Conservation (phyloP, 2,329 filamentous ascomycete genomes). For the Botrytis byssoidea region DNA sequence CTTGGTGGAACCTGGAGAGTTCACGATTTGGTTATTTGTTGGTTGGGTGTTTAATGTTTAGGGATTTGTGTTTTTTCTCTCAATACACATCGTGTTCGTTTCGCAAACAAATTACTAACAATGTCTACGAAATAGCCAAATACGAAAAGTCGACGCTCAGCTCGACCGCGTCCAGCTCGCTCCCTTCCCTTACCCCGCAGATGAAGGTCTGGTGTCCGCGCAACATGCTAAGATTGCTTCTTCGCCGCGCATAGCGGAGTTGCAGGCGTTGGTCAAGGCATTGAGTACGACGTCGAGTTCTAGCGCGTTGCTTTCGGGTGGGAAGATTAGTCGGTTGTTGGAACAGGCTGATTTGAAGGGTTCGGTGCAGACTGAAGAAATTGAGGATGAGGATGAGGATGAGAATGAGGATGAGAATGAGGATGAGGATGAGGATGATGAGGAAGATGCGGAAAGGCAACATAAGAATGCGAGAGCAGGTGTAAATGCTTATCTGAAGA, state of each 20-base stretch:
- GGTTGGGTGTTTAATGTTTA: too few species aligned
- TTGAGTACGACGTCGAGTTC: conserved; percentile 69
- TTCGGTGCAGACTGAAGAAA: conserved; percentile 32
- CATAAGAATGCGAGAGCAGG: neutral
- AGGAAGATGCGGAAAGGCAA: conserved; percentile 37
- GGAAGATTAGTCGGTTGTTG: conserved; percentile 61
- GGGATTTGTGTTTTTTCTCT: neutral
- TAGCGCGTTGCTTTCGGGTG: conserved; percentile 58
- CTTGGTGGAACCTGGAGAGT: neutral
- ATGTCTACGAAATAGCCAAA: conserved; percentile 42
- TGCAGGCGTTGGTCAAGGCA: conserved; percentile 67
- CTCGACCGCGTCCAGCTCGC: conserved; percentile 60
- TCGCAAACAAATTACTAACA: neutral
- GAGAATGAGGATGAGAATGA: conserved; percentile 36
- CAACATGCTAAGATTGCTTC: conserved; percentile 38
- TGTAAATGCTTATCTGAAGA: conserved; percentile 40
- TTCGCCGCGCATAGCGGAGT: conserved; percentile 55
- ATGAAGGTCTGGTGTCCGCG: conserved; percentile 40
- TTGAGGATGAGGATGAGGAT: conserved; percentile 36
- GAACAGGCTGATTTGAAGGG: conserved; percentile 58
- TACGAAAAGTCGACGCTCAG: conserved; percentile 62
- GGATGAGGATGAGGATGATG: neutral
- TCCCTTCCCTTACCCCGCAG: conserved; percentile 42
- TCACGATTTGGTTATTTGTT: neutral
- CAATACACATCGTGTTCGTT: neutral